These are phyloP conservation scores for Helichrysum umbraculigerum DNA, from an alignment of 129 eudicot species.

Conservation along the genomic window DNA sequence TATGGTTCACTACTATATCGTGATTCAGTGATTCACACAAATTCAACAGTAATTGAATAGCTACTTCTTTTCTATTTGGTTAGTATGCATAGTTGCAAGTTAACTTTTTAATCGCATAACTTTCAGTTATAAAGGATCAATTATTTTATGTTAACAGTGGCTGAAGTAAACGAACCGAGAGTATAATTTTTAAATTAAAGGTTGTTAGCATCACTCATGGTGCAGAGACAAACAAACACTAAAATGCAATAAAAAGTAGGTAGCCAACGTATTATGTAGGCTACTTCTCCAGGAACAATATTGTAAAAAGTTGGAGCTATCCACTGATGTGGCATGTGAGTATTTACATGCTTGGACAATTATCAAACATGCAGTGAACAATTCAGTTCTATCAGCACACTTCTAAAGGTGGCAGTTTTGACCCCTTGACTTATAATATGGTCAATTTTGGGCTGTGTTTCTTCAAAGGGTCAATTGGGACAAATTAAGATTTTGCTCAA, in stretches of 20 bases:
- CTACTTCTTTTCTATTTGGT: not conserved
- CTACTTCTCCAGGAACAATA: too few species aligned
- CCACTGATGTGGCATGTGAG: not conserved
- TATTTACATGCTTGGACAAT: not conserved
- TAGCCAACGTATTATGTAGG: too few species aligned
- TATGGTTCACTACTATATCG: conserved; percentile 10
- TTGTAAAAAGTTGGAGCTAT: not conserved
- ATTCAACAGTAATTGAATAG: too few species aligned
- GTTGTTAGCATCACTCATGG: not conserved
- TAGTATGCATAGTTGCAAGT: too few species aligned
- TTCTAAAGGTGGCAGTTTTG: not conserved
- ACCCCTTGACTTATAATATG: not conserved
- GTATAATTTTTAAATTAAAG: not conserved
- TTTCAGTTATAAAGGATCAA: not conserved
- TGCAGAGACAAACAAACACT: not conserved
- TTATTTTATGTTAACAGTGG: not conserved
- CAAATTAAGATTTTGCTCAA: not conserved
- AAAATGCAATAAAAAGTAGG: too few species aligned
- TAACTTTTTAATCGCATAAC: not conserved
- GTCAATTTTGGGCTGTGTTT: not conserved
- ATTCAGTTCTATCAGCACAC: not conserved
- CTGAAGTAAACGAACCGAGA: not conserved
- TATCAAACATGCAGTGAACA: not conserved
- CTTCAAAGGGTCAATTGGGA: not conserved
- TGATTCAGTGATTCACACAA: too few species aligned